Evolutionary conservation across 164 flowering plant genomes (phyloP).

Genomic region (Dillenia suffruticosa): DNA sequence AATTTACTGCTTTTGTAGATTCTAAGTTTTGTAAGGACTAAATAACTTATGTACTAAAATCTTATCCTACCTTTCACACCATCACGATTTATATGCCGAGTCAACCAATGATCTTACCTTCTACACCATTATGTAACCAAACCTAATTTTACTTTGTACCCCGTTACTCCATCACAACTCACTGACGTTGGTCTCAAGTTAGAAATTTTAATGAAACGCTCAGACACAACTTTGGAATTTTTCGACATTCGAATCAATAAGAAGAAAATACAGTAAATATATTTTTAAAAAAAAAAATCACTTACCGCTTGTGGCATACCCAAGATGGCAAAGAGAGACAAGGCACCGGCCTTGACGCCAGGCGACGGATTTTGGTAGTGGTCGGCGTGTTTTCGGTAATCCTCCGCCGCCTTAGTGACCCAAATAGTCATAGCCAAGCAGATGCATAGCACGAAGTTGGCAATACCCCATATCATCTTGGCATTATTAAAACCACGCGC

Average conservation of each 20-base stretch:
- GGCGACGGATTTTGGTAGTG: neutral
- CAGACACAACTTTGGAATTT: too few species aligned
- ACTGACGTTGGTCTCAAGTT: too few species aligned
- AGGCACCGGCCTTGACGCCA: constrained; percentile 36
- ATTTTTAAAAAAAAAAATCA: neutral
- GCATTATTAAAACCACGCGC: constrained; percentile 37
- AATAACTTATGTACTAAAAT: too few species aligned
- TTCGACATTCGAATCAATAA: neutral
- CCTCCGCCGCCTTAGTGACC: constrained; percentile 43
- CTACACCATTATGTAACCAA: too few species aligned
- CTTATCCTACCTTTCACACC: too few species aligned
- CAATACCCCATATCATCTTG: constrained; percentile 54
- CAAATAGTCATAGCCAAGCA: constrained; percentile 40
- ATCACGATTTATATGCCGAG: too few species aligned
- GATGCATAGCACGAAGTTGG: constrained; percentile 44
- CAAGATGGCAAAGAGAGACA: constrained; percentile 40
- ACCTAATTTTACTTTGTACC: too few species aligned
- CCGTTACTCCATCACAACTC: too few species aligned
- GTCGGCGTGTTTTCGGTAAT: constrained; percentile 12
- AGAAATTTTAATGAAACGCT: too few species aligned
- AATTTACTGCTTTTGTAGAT: too few species aligned
- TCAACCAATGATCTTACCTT: too few species aligned
- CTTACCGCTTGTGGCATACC: constrained; percentile 63
- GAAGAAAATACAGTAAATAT: neutral
- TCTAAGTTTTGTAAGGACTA: too few species aligned